phyloP scores from a whole-genome alignment of 208 protist genomes.

The Leishmania arabica region DNA sequence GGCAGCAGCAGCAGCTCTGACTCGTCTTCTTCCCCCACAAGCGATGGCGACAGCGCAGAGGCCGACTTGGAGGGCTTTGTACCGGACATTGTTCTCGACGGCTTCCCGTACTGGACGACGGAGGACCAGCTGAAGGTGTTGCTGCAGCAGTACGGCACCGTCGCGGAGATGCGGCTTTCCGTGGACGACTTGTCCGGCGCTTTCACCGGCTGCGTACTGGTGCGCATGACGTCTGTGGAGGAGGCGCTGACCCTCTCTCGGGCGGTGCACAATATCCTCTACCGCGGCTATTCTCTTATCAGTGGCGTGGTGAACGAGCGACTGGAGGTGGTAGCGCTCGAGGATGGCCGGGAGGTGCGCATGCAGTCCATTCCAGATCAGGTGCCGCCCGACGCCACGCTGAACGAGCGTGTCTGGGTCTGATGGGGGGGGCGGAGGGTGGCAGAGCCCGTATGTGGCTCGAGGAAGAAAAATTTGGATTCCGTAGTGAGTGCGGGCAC shows the following conservation, averaged over 20 bases:
- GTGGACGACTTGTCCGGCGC: conserved; percentile 75
- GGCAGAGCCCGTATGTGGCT: neutral
- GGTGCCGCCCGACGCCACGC: conserved; percentile 38
- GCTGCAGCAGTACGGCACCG: conserved; percentile 66
- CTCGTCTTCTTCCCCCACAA: conserved; percentile 12
- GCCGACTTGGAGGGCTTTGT: conserved; percentile 51
- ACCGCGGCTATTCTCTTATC: conserved; percentile 46
- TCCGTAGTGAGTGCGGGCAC: neutral
- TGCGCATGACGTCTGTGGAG: conserved; percentile 71
- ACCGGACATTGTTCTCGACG: conserved; percentile 79
- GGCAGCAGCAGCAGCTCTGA: conserved; percentile 20
- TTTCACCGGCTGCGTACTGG: conserved; percentile 78
- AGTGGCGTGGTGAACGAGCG: conserved; percentile 72
- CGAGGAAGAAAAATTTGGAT: neutral
- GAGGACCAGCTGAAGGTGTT: conserved; percentile 77
- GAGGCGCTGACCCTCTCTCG: conserved; percentile 67
- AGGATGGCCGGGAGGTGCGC: conserved; percentile 52
- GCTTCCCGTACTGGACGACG: conserved; percentile 82
- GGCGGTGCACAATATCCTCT: conserved; percentile 51
- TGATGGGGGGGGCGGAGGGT: conserved; percentile 16
- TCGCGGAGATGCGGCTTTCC: conserved; percentile 58
- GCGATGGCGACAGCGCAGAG: conserved; percentile 19
- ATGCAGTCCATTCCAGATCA: conserved; percentile 22
- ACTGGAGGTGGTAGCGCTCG: conserved; percentile 71
- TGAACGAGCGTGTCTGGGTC: conserved; percentile 78